Conservation (phyloP, 1,139 yeast genomes). For the Pichia sp. region DNA sequence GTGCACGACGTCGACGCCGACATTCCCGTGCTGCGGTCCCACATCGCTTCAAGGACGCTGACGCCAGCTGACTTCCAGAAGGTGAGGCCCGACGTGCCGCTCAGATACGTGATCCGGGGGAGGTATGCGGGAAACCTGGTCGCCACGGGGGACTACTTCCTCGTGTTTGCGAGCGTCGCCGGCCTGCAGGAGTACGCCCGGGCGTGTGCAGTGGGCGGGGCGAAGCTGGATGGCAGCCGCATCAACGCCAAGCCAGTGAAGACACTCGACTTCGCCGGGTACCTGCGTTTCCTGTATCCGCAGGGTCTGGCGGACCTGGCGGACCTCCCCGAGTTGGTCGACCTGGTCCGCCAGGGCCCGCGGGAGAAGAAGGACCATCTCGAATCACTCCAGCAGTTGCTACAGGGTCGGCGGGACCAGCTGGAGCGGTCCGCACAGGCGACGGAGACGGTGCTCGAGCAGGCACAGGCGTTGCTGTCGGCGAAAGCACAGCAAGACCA, state of each 20-base stretch:
- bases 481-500: neutral
- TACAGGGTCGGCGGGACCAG: neutral
- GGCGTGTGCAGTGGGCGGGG: neutral
- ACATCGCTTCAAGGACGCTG: neutral
- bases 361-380: neutral
- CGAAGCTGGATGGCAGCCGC: neutral
- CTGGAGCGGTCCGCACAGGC: neutral
- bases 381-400: neutral
- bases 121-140: slow-evolving; percentile 9
- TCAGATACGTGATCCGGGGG: slow-evolving; percentile 13
- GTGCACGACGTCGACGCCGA: neutral
- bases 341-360: neutral
- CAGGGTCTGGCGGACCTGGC: neutral
- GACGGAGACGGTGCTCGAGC: neutral
- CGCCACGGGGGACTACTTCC: slow-evolving; percentile 12
- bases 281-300: neutral
- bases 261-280: neutral
- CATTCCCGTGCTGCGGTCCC: slow-evolving; percentile 8
- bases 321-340: neutral
- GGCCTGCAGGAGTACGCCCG: slow-evolving; percentile 4
- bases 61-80: slow-evolving; percentile 6
- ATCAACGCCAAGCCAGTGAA: neutral
- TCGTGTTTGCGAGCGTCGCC: slow-evolving; percentile 9
- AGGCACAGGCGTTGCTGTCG: neutral
- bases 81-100: neutral